Conservation (phyloP, 345 rosid genomes). For the Schrenkiella parvula region DNA sequence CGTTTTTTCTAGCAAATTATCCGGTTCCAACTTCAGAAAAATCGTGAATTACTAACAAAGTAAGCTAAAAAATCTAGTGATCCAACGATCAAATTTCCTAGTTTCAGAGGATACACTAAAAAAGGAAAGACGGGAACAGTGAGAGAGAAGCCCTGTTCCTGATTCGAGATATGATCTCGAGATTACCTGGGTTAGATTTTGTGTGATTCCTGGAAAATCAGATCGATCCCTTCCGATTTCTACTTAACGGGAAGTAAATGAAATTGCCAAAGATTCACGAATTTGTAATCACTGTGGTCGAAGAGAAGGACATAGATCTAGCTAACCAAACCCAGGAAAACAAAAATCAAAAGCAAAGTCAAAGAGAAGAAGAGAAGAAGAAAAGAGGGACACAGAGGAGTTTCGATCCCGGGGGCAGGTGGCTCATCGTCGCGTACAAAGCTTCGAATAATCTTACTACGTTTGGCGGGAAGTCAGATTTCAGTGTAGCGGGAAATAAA, state of each 20-base stretch:
- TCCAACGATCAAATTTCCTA: background rate
- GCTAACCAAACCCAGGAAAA: background rate
- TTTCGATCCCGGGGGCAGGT: background rate
- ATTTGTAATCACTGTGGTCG: background rate
- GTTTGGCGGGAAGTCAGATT: slow-evolving; percentile 25
- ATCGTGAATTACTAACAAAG: background rate
- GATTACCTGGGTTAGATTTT: slow-evolving; percentile 5
- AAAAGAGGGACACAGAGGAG: background rate
- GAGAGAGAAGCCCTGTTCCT: background rate
- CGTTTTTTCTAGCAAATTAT: background rate
- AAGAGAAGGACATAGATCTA: background rate
- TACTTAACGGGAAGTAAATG: background rate
- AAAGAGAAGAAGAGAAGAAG: no score
- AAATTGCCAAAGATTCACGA: background rate
- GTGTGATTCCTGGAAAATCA: background rate
- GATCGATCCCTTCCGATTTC: background rate
- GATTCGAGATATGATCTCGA: background rate
- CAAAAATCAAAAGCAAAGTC: background rate
- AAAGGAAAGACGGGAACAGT: background rate
- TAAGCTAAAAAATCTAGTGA: background rate
- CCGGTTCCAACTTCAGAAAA: background rate
- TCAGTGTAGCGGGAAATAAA: slow-evolving; percentile 23
- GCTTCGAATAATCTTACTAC: background rate
- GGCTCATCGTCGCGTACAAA: background rate
- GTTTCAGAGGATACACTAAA: background rate